Evolutionary conservation across 768 basidiomycete genomes (phyloP).

Genomic region (Gloeostereum incarnatum): DNA sequence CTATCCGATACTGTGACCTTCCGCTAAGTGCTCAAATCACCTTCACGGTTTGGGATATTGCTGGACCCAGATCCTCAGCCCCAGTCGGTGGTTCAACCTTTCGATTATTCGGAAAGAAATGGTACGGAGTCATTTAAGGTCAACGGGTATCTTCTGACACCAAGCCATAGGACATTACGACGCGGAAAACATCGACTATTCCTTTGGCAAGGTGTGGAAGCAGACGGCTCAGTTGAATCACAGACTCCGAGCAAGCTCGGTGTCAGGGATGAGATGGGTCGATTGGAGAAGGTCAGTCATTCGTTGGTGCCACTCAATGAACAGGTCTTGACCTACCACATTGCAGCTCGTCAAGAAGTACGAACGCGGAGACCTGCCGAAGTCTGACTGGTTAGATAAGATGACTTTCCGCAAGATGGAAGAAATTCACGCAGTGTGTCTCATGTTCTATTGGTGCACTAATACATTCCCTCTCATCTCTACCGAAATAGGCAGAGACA

Average conservation of each 20-base stretch:
- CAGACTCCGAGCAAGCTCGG: constrained; percentile 84
- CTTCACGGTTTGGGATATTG: constrained; percentile 95
- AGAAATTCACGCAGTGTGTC: constrained; percentile 79
- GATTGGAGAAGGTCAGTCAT: constrained; percentile 73
- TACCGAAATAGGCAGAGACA: constrained; percentile 59
- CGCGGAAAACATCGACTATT: constrained; percentile 86
- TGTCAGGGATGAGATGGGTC: constrained; percentile 85
- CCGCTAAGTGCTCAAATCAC: constrained; percentile 82
- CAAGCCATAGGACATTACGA: constrained; percentile 60
- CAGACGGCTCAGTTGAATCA: constrained; percentile 76
- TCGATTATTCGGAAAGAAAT: constrained; percentile 87
- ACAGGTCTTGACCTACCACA: constrained; percentile 19
- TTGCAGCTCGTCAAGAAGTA: constrained; percentile 86
- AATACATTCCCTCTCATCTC: neutral
- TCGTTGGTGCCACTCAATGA: neutral
- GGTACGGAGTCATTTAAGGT: constrained; percentile 32
- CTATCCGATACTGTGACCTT: constrained; percentile 91
- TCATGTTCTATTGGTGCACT: neutral
- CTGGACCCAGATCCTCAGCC: constrained; percentile 65
- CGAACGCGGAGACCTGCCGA: constrained; percentile 86
- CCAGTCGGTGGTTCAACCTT: constrained; percentile 92
- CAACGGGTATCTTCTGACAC: neutral
- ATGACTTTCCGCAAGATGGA: constrained; percentile 93
- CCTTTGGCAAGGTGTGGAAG: constrained; percentile 77
- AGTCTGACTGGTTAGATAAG: constrained; percentile 94